Conservation (phyloP, 2,329 filamentous ascomycete genomes). For the Thyridium curvatum region DNA sequence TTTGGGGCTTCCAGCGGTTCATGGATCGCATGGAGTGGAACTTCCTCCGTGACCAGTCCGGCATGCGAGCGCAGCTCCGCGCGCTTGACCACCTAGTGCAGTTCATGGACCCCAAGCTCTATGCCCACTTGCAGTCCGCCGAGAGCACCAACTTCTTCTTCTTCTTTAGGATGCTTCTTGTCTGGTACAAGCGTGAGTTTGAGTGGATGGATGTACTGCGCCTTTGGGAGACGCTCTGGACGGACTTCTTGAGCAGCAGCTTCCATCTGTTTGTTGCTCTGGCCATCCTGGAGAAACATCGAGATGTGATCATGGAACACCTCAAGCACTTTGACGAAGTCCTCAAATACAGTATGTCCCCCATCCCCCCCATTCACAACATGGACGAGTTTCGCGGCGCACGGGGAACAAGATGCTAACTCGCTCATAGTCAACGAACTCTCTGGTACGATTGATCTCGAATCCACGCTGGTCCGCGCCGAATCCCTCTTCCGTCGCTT, state of each 20-base stretch:
- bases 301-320: constrained; percentile 95
- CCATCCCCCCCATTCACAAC: not conserved
- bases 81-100: constrained; percentile 93
- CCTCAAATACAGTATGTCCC: constrained; percentile 79
- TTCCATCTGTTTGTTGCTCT: constrained; percentile 94
- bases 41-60: constrained; percentile 90
- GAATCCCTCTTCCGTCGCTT: constrained; percentile 86
- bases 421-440: constrained; percentile 77
- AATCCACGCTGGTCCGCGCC: constrained; percentile 78
- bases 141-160: constrained; percentile 99
- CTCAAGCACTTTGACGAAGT: constrained; percentile 94
- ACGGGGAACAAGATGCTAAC: constrained; percentile 9
- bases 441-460: constrained; percentile 84
- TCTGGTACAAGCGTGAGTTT: constrained; percentile 99
- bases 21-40: constrained; percentile 99
- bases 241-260: constrained; percentile 78
- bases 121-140: constrained; percentile 79
- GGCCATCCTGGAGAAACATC: constrained; percentile 90
- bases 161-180: constrained; percentile 97
- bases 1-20: constrained; percentile 93
- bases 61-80: constrained; percentile 87
- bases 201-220: constrained; percentile 79
- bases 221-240: constrained; percentile 93
- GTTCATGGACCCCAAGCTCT: constrained; percentile 93
- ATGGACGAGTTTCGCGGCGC: not conserved